A percentile compares a stretch with the other conserved stretches of the same genome.
These are phyloP conservation scores for Yamadazyma kitorensis DNA, from an alignment of 805 yeast species.

Conservation along the genomic window DNA sequence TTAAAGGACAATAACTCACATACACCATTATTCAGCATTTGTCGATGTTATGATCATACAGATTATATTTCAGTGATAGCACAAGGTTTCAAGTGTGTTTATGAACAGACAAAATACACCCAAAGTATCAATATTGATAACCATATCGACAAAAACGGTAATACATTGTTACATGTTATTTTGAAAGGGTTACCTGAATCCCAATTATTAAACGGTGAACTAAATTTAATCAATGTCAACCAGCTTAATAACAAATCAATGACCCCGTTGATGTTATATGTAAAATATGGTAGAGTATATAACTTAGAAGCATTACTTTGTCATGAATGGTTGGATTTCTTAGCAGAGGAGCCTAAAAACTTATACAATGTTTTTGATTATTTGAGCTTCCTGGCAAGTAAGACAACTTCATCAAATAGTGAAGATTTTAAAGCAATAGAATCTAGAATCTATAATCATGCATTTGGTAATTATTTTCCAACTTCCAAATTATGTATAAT, in stretches of 20 bases:
- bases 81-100: conserved; percentile 44
- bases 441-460: conserved; percentile 16
- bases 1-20: conserved; percentile 60
- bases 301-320: conserved; percentile 52
- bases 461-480: conserved; percentile 22
- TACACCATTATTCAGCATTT: conserved; percentile 74
- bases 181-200: conserved; percentile 44
- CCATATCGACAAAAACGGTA: conserved; percentile 73
- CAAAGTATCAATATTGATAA: conserved; percentile 44
- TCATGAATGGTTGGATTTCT: conserved; percentile 44
- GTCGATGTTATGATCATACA: conserved; percentile 78
- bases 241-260: conserved; percentile 53
- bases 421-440: conserved; percentile 24
- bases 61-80: conserved; percentile 51
- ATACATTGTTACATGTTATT: conserved; percentile 73
- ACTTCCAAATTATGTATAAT: conserved; percentile 10
- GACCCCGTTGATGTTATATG: conserved; percentile 70
- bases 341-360: conserved; percentile 30
- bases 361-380: conserved; percentile 38
- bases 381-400: conserved; percentile 31
- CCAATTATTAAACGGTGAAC: conserved; percentile 20
- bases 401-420: conserved; percentile 16
- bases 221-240: conserved; percentile 48
- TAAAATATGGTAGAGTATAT: conserved; percentile 63
- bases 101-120: conserved; percentile 37